Evolutionary conservation across 306 rosid genomes (phyloP).

Genomic region (Adenanthera pavonina): DNA sequence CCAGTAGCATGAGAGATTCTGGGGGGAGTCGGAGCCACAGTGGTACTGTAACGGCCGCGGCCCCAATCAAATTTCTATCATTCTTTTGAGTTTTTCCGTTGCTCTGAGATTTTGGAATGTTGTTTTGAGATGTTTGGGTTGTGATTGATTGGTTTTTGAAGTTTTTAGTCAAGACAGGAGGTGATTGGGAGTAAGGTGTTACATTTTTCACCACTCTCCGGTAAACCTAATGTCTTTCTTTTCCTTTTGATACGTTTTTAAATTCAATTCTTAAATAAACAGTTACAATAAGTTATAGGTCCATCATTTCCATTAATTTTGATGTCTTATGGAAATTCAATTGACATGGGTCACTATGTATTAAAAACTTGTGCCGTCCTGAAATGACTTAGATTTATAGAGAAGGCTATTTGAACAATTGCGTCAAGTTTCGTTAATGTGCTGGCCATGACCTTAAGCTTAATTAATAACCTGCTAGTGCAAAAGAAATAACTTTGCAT

Average conservation of each 20-base stretch:
- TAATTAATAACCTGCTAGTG: background rate
- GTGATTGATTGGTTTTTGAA: no score
- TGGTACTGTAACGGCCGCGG: no score
- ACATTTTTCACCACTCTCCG: slow-evolving; percentile 36
- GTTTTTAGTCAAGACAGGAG: no score
- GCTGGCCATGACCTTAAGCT: background rate
- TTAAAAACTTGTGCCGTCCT: no score
- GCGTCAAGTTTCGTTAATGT: background rate
- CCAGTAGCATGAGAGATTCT: no score
- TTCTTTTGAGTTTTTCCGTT: no score
- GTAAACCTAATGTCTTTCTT: slow-evolving; percentile 38
- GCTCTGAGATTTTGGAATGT: no score
- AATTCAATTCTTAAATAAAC: background rate
- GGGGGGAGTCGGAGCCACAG: no score
- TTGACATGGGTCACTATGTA: background rate
- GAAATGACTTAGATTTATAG: background rate
- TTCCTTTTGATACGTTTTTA: background rate
- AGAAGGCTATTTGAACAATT: background rate
- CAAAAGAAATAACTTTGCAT: background rate
- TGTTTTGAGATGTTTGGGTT: no score
- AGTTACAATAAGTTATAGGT: background rate
- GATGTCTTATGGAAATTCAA: background rate
- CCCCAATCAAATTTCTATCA: no score
- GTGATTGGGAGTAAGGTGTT: no score
- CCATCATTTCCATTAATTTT: background rate